phyloP scores from a whole-genome alignment of 2,329 filamentous ascomycete species.

The Acarospora socialis region DNA sequence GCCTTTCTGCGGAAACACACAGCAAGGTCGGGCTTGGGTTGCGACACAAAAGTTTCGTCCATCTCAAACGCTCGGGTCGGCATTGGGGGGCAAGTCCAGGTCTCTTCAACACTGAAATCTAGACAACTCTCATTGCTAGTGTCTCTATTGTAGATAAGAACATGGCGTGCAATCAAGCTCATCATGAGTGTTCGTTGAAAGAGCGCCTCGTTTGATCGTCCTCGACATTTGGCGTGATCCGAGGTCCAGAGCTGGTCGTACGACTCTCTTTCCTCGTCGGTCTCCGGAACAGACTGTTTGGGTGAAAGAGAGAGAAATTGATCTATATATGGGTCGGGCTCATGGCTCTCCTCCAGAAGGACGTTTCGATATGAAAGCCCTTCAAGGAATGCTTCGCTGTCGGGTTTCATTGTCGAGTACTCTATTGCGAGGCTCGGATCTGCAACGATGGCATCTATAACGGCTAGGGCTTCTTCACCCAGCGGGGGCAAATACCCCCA shows the following conservation, averaged over 20 bases:
- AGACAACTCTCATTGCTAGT: no score
- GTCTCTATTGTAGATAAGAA: not conserved
- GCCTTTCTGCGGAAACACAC: constrained; percentile 2
- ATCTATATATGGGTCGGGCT: not conserved
- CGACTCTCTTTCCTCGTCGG: not conserved
- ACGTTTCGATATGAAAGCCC: constrained; percentile 1
- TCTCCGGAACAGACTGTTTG: constrained; percentile 1
- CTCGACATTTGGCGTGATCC: constrained; percentile 3
- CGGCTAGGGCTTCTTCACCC: constrained; percentile 1
- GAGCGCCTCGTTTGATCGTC: constrained; percentile 3
- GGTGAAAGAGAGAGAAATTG: not conserved
- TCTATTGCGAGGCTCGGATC: not conserved
- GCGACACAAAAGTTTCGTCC: not conserved
- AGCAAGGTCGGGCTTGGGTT: constrained; percentile 2
- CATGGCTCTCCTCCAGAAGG: not conserved
- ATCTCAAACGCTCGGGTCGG: not conserved
- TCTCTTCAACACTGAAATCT: constrained; percentile 5
- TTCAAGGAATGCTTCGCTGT: not conserved
- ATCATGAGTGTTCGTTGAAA: constrained; percentile 6
- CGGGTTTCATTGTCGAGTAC: not conserved
- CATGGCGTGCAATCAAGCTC: not conserved
- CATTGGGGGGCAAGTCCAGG: constrained; percentile 4
- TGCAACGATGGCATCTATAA: constrained; percentile 3
- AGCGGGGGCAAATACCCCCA: constrained; percentile 5
- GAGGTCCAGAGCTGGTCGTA: constrained; percentile 1